phyloP scores from a whole-genome alignment of 2,329 filamentous ascomycete genomes.

The Calonectria ilicicola region DNA sequence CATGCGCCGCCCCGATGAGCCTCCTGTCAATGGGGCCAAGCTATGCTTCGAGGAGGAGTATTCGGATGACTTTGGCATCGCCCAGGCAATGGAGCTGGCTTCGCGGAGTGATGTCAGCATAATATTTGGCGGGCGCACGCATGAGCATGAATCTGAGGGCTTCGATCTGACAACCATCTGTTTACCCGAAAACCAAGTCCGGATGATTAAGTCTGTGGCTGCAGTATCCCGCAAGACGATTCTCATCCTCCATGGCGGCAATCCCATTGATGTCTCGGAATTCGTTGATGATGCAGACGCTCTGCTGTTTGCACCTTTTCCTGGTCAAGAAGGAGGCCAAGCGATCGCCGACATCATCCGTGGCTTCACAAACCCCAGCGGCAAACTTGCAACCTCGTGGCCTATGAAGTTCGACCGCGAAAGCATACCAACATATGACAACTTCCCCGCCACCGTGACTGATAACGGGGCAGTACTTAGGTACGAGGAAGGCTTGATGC shows the following conservation, averaged over 20 bases:
- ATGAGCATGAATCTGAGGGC: slow-evolving; percentile 28
- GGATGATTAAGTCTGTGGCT: slow-evolving; percentile 22
- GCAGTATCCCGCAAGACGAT: slow-evolving; percentile 16
- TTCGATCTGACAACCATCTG: slow-evolving; percentile 24
- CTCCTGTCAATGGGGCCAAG: not conserved
- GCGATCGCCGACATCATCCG: slow-evolving; percentile 14
- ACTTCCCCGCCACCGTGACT: slow-evolving; percentile 15
- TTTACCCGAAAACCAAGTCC: slow-evolving; percentile 14
- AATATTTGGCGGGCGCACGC: slow-evolving; percentile 22
- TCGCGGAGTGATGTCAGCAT: not conserved
- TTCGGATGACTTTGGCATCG: slow-evolving; percentile 10
- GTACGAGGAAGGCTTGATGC: slow-evolving; percentile 12
- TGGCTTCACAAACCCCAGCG: slow-evolving; percentile 15
- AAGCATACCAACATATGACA: slow-evolving; percentile 7
- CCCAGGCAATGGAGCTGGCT: slow-evolving; percentile 17
- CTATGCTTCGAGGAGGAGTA: slow-evolving; percentile 26
- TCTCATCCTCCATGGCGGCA: slow-evolving; percentile 22
- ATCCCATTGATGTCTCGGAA: slow-evolving; percentile 20
- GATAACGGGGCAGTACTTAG: not conserved
- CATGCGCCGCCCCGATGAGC: not conserved
- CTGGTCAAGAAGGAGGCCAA: slow-evolving; percentile 23
- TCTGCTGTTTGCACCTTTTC: slow-evolving; percentile 19
- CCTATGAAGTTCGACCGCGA: slow-evolving; percentile 9
- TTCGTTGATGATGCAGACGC: slow-evolving; percentile 23
- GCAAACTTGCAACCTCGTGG: slow-evolving; percentile 20